These are phyloP conservation scores for Rosa lucieae DNA, from an alignment of 306 rosid genomes.

Conservation along the genomic window DNA sequence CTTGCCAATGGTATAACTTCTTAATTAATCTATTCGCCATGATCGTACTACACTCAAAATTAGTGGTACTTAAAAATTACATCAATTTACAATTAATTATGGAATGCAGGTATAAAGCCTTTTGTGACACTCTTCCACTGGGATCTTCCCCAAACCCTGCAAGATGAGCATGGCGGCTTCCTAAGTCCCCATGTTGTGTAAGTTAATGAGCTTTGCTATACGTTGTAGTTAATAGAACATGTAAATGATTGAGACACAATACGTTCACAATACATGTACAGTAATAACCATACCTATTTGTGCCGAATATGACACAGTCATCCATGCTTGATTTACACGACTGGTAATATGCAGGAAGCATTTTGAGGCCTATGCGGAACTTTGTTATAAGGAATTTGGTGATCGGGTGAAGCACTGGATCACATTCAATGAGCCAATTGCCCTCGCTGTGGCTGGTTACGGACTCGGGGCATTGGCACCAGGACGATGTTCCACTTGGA, in stretches of 20 bases:
- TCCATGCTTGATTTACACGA: background rate
- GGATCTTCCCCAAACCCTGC: constrained; percentile 61
- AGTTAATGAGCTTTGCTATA: background rate
- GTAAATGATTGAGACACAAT: background rate
- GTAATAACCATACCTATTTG: too few relatives aligned
- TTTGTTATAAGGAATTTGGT: constrained; percentile 43
- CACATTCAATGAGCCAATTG: constrained; percentile 44
- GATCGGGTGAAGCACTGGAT: constrained; percentile 46
- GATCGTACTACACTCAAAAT: too few relatives aligned
- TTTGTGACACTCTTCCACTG: constrained; percentile 60
- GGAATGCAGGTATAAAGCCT: constrained; percentile 41
- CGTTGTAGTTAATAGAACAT: too few relatives aligned
- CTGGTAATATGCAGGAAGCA: constrained; percentile 15
- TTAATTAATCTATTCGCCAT: background rate
- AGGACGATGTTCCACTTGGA: constrained; percentile 42
- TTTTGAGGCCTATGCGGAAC: constrained; percentile 28
- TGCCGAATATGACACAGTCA: background rate
- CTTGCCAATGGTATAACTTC: constrained; percentile 39
- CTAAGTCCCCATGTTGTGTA: constrained; percentile 44
- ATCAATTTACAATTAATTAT: background rate
- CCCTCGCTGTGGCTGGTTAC: constrained; percentile 30
- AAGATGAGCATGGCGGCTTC: constrained; percentile 59
- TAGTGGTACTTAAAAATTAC: background rate
- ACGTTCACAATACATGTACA: too few relatives aligned
- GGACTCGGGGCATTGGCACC: constrained; percentile 32